Evolutionary conservation across 2,329 filamentous ascomycete species (phyloP).

Genomic region (Pseudogymnoascus sp.): DNA sequence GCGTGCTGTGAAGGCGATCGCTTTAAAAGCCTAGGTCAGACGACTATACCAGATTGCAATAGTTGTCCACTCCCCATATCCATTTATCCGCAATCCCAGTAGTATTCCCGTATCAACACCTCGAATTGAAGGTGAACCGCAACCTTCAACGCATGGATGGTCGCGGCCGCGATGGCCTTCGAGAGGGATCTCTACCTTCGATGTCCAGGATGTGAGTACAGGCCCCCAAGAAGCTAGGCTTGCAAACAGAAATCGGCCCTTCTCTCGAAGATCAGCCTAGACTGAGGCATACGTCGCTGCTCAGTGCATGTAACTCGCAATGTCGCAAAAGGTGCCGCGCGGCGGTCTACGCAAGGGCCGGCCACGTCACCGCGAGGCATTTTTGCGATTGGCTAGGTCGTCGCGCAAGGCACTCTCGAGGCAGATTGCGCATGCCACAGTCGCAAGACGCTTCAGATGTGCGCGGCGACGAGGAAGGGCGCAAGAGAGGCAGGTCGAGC

Average conservation of each 20-base stretch:
- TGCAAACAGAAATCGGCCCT: not conserved
- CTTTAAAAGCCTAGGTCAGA: conserved; percentile 2
- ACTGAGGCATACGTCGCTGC: too few species aligned
- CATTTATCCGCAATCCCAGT: not conserved
- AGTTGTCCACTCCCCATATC: not conserved
- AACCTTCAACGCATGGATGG: not conserved
- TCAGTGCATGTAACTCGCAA: not conserved
- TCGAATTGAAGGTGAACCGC: not conserved
- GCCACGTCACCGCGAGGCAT: conserved; percentile 7
- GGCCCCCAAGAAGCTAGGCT: too few species aligned
- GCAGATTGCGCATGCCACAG: not conserved
- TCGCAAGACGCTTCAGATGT: not conserved
- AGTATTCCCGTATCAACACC: not conserved
- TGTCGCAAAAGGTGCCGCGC: not conserved
- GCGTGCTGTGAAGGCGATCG: not conserved
- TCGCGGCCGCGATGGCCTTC: too few species aligned
- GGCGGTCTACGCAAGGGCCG: not conserved
- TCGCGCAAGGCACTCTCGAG: not conserved
- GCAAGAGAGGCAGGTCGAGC: not conserved
- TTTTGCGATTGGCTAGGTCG: conserved; percentile 10
- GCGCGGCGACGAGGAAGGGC: not conserved
- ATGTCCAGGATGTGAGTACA: too few species aligned
- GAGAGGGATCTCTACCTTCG: too few species aligned
- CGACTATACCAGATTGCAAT: conserved; percentile 5
- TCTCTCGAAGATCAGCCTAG: not conserved